These are phyloP conservation scores for Thermochaetoides thermophila DNA, from an alignment of 495 filamentous ascomycete species.

Conservation along the genomic window DNA sequence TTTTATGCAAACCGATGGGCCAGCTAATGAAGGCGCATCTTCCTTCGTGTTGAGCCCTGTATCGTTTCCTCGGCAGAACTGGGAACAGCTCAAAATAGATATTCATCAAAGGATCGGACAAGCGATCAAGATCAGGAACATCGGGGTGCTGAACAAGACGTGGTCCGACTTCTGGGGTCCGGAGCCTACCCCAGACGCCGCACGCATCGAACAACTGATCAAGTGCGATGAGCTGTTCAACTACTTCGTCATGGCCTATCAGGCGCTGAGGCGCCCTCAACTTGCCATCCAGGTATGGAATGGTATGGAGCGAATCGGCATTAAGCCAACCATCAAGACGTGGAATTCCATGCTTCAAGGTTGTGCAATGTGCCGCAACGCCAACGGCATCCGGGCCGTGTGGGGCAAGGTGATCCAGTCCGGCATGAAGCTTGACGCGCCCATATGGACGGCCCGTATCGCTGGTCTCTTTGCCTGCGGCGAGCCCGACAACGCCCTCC, in stretches of 20 bases:
- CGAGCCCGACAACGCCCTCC: slow-evolving; percentile 33
- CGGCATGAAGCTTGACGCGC: slow-evolving; percentile 37
- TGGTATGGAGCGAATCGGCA: slow-evolving; percentile 33
- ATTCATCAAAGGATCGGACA: slow-evolving; percentile 7
- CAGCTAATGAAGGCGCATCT: background rate
- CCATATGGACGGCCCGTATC: slow-evolving; percentile 49
- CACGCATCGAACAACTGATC: slow-evolving; percentile 7
- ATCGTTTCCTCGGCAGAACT: background rate
- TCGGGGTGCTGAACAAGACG: slow-evolving; percentile 9
- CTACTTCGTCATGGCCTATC: slow-evolving; percentile 38
- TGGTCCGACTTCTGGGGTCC: slow-evolving; percentile 22
- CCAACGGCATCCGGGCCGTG: slow-evolving; percentile 35
- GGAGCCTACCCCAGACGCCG: slow-evolving; percentile 9
- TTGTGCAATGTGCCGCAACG: slow-evolving; percentile 32
- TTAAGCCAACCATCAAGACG: slow-evolving; percentile 37
- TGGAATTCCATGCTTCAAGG: slow-evolving; percentile 53
- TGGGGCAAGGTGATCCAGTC: slow-evolving; percentile 42
- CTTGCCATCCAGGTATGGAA: slow-evolving; percentile 44
- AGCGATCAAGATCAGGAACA: slow-evolving; percentile 9
- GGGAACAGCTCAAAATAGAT: slow-evolving; percentile 2
- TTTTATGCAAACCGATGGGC: slow-evolving; percentile 2
- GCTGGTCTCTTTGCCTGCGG: slow-evolving; percentile 37
- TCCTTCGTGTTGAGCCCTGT: too few species aligned
- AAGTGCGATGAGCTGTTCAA: slow-evolving; percentile 30
- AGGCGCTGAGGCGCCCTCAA: slow-evolving; percentile 31